phyloP scores from a whole-genome alignment of 106 monocot genomes.

The Dendrobium nobile region DNA sequence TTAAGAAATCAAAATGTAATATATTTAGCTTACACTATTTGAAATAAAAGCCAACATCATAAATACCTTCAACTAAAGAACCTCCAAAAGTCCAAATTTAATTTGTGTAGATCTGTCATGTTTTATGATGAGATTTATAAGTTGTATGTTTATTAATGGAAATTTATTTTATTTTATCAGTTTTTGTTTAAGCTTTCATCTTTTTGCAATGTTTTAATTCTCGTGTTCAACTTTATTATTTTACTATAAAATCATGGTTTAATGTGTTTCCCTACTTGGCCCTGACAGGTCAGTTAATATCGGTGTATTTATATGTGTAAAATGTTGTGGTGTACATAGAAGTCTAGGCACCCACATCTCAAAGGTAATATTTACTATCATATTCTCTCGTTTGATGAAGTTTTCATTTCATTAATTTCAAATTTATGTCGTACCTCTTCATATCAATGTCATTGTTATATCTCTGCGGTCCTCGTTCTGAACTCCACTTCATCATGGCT shows the following conservation, averaged over 20 bases:
- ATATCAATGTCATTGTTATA: background rate
- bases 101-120: background rate
- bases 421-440: background rate
- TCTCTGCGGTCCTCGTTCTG: background rate
- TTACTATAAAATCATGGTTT: background rate
- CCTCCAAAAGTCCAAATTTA: background rate
- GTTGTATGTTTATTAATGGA: background rate
- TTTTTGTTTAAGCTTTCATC: background rate
- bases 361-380: conserved; percentile 3
- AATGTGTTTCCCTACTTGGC: background rate
- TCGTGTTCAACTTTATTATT: background rate
- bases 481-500: background rate
- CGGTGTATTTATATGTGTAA: conserved; percentile 29
- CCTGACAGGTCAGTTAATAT: conserved; percentile 20
- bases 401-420: background rate
- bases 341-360: conserved; percentile 23
- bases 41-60: no score
- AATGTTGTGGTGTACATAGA: conserved; percentile 27
- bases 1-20: no score
- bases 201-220: background rate
- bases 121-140: background rate
- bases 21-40: no score
- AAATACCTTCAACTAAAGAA: no score
- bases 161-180: background rate
- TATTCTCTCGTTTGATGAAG: background rate